A percentile compares a stretch with the other conserved stretches of the same genome.
Evolutionary conservation across 257 asterid species (phyloP).

Genomic region (Solanum boliviense): DNA sequence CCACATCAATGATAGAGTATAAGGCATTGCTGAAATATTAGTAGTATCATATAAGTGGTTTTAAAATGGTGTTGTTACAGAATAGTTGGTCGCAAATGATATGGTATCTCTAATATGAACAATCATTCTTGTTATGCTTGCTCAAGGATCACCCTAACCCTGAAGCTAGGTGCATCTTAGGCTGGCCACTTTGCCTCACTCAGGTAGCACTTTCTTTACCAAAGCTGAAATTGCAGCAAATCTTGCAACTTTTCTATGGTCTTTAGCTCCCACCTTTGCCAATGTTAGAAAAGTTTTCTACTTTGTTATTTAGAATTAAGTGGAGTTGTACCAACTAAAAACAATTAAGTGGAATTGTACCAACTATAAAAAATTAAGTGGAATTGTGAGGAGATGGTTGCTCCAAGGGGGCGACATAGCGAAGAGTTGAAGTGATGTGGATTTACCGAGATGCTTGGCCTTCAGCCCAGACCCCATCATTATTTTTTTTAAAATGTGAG

Average conservation of each 20-base stretch:
- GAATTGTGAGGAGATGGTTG: neutral
- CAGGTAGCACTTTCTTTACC: neutral
- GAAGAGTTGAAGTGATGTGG: neutral
- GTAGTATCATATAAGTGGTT: neutral
- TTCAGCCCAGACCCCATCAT: neutral
- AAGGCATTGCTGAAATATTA: neutral
- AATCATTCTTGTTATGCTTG: neutral
- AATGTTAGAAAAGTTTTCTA: neutral
- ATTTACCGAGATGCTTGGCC: neutral
- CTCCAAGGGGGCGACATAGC: neutral
- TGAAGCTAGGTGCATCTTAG: neutral
- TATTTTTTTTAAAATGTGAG: neutral
- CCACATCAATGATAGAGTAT: neutral
- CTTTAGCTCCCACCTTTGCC: neutral
- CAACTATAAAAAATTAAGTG: neutral
- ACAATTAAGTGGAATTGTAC: neutral
- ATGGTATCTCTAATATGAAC: neutral
- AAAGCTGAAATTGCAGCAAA: neutral
- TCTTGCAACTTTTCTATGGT: neutral
- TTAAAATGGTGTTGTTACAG: neutral
- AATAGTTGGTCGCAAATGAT: neutral
- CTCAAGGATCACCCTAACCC: neutral
- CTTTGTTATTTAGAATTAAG: neutral
- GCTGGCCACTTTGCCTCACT: neutral
- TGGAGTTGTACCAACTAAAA: neutral